These are phyloP conservation scores for Trametes sp. DNA, from an alignment of 1,284 basidiomycete species.

Conservation along the genomic window DNA sequence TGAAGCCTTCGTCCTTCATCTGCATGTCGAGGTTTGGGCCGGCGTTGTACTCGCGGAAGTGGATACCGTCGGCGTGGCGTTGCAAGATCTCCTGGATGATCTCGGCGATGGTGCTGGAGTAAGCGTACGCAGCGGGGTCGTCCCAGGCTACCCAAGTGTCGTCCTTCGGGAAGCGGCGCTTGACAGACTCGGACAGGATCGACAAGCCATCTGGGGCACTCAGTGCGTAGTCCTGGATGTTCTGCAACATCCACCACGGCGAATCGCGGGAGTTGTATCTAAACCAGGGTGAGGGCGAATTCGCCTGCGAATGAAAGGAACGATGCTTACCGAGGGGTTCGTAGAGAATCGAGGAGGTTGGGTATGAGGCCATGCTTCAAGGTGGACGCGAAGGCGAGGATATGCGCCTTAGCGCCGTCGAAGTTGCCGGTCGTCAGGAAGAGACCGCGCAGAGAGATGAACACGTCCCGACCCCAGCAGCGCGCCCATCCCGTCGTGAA, in stretches of 20 bases:
- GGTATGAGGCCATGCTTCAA: slow-evolving; percentile 92
- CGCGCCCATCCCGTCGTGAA: slow-evolving; percentile 92
- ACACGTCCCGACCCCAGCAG: slow-evolving; percentile 97
- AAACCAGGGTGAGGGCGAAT: slow-evolving; percentile 21
- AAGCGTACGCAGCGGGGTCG: slow-evolving; percentile 83
- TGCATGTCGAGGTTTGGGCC: slow-evolving; percentile 95
- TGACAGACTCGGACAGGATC: slow-evolving; percentile 84
- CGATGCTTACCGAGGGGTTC: slow-evolving; percentile 80
- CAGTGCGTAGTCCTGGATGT: slow-evolving; percentile 92
- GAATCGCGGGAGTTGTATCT: slow-evolving; percentile 93
- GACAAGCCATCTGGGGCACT: slow-evolving; percentile 87
- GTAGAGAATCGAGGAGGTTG: slow-evolving; percentile 88
- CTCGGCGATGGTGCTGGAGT: slow-evolving; percentile 87
- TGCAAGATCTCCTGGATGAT: slow-evolving; percentile 97
- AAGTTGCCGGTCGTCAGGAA: slow-evolving; percentile 94
- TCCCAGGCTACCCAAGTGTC: slow-evolving; percentile 96
- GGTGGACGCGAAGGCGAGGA: slow-evolving; percentile 88
- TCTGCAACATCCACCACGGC: slow-evolving; percentile 99
- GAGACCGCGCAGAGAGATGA: slow-evolving; percentile 91
- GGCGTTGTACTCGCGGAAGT: slow-evolving; percentile 96
- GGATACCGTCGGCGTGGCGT: slow-evolving; percentile 91
- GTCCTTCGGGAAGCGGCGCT: slow-evolving; percentile 91
- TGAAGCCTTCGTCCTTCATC: slow-evolving; percentile 93
- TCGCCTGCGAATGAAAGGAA: no score
- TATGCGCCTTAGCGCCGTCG: slow-evolving; percentile 85